These are phyloP conservation scores for Penicillium italicum DNA, from an alignment of 2,329 filamentous ascomycete species.

Conservation along the genomic window DNA sequence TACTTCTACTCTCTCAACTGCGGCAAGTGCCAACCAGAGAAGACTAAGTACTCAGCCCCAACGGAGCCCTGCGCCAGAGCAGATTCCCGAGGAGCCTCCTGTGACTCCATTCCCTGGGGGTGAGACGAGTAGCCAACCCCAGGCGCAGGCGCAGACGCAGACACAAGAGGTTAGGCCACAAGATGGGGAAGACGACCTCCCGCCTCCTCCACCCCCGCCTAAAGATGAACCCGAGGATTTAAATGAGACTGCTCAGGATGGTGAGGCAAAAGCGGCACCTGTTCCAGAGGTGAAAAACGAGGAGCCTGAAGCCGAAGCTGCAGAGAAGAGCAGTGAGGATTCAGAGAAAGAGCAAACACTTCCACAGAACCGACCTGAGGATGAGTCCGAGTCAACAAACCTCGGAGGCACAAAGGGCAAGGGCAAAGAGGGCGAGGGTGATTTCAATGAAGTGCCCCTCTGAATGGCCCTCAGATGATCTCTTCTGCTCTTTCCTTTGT, in stretches of 20 bases:
- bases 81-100: constrained; percentile 27
- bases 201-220: constrained; percentile 29
- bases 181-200: constrained; percentile 20
- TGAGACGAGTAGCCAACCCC: constrained; percentile 28
- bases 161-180: constrained; percentile 30
- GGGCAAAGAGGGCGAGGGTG: constrained; percentile 32
- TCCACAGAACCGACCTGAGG: constrained; percentile 22
- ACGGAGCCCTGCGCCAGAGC: constrained; percentile 21
- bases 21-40: constrained; percentile 25
- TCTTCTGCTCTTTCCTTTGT: constrained; percentile 7
- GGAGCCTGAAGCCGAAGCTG: constrained; percentile 12
- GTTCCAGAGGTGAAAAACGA: constrained; percentile 12
- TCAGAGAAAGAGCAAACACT: constrained; percentile 28
- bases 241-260: constrained; percentile 23
- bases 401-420: constrained; percentile 26
- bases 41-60: constrained; percentile 25
- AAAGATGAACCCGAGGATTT: constrained; percentile 24
- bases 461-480: constrained; percentile 12
- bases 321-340: constrained; percentile 18
- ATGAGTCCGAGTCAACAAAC: constrained; percentile 16
- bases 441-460: constrained; percentile 37
- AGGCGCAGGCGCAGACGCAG: constrained; percentile 24
- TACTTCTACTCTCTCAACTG: constrained; percentile 27
- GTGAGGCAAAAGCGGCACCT: constrained; percentile 9
- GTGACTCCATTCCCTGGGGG: constrained; percentile 36